A percentile compares a stretch with the other conserved stretches of the same genome.
phyloP scores from a whole-genome alignment of 192 early-diverging fungal genomes.

The Umbelopsis ramanniana region DNA sequence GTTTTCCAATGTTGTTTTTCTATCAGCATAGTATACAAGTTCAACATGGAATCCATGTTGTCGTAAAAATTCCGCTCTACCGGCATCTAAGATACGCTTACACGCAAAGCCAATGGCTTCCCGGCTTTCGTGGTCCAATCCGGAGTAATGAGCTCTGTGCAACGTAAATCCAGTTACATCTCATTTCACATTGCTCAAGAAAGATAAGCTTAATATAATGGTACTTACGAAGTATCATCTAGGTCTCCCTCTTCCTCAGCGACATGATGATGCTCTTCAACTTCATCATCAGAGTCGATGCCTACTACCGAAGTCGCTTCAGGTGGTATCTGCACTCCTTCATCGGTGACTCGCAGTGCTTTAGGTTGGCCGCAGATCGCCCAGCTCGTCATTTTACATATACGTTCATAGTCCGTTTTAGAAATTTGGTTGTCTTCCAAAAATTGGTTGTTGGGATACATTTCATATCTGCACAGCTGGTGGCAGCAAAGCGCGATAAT shows the following conservation, averaged over 20 bases:
- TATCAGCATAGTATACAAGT: constrained; percentile 76
- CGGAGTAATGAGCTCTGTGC: constrained; percentile 67
- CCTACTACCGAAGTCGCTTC: constrained; percentile 27
- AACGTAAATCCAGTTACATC: neutral
- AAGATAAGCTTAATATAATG: neutral
- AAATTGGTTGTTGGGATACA: constrained; percentile 70
- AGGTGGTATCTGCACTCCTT: constrained; percentile 33
- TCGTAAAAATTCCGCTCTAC: constrained; percentile 62
- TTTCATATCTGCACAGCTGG: constrained; percentile 73
- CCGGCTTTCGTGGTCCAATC: constrained; percentile 62
- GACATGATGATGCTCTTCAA: constrained; percentile 28
- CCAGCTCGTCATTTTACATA: constrained; percentile 81
- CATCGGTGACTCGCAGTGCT: constrained; percentile 29
- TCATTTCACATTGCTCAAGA: neutral
- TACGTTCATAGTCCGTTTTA: constrained; percentile 61
- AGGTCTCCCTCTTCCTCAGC: constrained; percentile 50
- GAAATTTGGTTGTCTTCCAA: constrained; percentile 57
- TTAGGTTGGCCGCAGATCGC: constrained; percentile 61
- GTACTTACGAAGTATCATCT: constrained; percentile 36
- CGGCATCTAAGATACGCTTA: constrained; percentile 82
- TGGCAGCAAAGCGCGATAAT: constrained; percentile 93
- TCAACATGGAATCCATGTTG: constrained; percentile 63
- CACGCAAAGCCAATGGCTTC: constrained; percentile 69
- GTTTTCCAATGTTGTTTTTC: constrained; percentile 74
- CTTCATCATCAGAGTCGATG: constrained; percentile 27